These are phyloP conservation scores for Hypoxylon rickii DNA, from an alignment of 495 filamentous ascomycete species.

Conservation along the genomic window DNA sequence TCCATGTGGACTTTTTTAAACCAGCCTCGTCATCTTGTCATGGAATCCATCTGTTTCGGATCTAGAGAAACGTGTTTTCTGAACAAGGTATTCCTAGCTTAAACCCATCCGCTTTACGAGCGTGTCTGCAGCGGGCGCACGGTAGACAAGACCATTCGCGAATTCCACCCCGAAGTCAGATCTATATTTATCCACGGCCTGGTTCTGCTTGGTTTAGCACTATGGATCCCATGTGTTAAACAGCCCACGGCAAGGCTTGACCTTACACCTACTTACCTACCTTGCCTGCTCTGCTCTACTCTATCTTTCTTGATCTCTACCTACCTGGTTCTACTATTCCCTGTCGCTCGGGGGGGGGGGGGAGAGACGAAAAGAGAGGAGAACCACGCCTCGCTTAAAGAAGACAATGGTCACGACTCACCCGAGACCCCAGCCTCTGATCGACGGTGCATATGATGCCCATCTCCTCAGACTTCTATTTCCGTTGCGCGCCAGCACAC, in stretches of 20 bases:
- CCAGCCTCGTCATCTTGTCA: conserved; percentile 5
- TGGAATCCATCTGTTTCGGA: conserved; percentile 21
- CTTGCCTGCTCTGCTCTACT: not conserved
- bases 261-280: not conserved
- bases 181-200: conserved; percentile 35
- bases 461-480: conserved; percentile 24
- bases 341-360: no score
- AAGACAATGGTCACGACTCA: conserved; percentile 6
- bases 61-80: conserved; percentile 2
- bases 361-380: no score
- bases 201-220: no score
- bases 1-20: not conserved
- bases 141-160: not conserved
- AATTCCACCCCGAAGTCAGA: conserved; percentile 7
- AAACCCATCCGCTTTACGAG: not conserved
- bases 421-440: conserved; percentile 12
- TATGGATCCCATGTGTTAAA: no score
- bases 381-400: conserved; percentile 7
- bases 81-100: conserved; percentile 12
- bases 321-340: conserved; percentile 19
- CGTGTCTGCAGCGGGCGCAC: not conserved
- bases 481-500: conserved; percentile 21
- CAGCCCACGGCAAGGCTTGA: not conserved
- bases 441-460: conserved; percentile 31
- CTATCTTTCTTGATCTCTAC: not conserved